Conservation (phyloP, 768 basidiomycete species). For the Trichaptum fuscoviolaceum region DNA sequence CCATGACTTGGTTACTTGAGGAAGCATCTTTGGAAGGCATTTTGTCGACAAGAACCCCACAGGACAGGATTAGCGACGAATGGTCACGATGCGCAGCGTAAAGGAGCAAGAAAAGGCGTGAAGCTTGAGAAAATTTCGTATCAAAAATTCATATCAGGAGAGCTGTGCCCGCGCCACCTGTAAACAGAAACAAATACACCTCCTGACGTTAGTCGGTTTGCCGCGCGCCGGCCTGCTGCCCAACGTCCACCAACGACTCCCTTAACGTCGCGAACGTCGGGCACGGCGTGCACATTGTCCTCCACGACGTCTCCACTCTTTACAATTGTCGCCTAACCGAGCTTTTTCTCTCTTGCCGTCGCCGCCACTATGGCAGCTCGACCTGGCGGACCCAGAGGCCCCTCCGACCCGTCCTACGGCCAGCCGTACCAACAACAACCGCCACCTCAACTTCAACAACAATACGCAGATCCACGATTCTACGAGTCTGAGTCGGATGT, state of each 20-base stretch:
- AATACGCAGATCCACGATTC: slow-evolving; percentile 27
- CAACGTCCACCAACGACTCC: neutral
- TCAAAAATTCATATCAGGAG: neutral
- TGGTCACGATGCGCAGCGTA: neutral
- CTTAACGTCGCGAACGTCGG: neutral
- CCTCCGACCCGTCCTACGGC: slow-evolving; percentile 1
- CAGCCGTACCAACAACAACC: neutral
- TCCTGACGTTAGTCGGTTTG: slow-evolving; percentile 2
- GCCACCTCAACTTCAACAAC: neutral
- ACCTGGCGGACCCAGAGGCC: slow-evolving; percentile 2
- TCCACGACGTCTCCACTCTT: neutral
- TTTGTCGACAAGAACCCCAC: neutral
- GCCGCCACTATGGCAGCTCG: neutral
- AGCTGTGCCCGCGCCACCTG: slow-evolving; percentile 2
- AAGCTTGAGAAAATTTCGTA: neutral
- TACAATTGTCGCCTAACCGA: neutral
- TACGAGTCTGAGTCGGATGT: slow-evolving; percentile 77
- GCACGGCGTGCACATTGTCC: neutral
- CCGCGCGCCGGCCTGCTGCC: neutral
- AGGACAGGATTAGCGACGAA: neutral
- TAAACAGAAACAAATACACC: neutral
- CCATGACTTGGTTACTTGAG: neutral
- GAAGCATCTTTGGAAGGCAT: neutral
- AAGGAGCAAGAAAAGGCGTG: neutral
- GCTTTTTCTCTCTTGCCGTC: neutral